phyloP scores from a whole-genome alignment of 768 basidiomycete species.

The Dioszegia crocea region DNA sequence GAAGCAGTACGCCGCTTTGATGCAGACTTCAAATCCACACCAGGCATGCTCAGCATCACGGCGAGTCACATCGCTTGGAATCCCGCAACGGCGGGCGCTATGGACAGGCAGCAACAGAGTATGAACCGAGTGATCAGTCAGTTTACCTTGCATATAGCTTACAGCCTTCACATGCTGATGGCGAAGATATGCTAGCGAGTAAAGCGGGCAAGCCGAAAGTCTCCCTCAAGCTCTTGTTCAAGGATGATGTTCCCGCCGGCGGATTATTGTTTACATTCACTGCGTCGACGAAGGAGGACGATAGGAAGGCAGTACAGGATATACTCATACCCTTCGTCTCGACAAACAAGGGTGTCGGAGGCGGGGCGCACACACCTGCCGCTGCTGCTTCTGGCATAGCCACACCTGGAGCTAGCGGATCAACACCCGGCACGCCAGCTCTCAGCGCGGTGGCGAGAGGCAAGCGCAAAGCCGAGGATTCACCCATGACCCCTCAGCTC shows the following conservation, averaged over 20 bases:
- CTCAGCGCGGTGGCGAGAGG: conserved; percentile 7
- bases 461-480: conserved; percentile 35
- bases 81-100: conserved; percentile 21
- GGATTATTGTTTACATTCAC: conserved; percentile 48
- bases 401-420: not conserved
- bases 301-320: conserved; percentile 39
- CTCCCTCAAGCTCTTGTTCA: conserved; percentile 47
- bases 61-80: conserved; percentile 39
- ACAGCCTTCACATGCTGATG: not conserved
- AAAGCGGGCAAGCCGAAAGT: conserved; percentile 41
- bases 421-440: conserved; percentile 3
- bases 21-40: conserved; percentile 38
- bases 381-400: conserved; percentile 1
- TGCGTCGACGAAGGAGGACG: conserved; percentile 17
- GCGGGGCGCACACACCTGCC: conserved; percentile 8
- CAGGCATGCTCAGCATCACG: conserved; percentile 28
- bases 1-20: conserved; percentile 3
- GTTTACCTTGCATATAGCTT: not conserved
- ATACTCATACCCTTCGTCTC: conserved; percentile 42
- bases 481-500: conserved; percentile 4
- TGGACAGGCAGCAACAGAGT: conserved; percentile 39
- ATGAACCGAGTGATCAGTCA: conserved; percentile 33
- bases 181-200: conserved; percentile 46
- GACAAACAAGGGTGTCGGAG: conserved; percentile 27
- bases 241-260: conserved; percentile 39